phyloP scores from a whole-genome alignment of 306 rosid genomes.

The Fragaria iinumae region DNA sequence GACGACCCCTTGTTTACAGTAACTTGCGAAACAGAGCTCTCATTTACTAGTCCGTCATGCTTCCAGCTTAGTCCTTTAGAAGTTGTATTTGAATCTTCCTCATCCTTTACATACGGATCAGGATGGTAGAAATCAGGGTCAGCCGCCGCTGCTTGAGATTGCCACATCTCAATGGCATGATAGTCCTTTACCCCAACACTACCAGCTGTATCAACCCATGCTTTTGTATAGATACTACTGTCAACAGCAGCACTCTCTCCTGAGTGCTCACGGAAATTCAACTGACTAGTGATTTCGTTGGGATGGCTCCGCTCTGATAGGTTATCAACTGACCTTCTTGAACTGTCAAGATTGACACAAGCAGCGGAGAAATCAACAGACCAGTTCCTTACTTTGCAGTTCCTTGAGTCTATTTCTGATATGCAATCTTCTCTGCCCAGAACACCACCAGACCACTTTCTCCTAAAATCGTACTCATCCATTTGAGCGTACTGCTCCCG shows the following conservation, averaged over 20 bases:
- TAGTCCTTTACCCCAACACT: conserved; percentile 79
- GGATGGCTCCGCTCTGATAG: conserved; percentile 93
- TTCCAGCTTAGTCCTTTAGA: conserved; percentile 70
- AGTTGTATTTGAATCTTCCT: conserved; percentile 86
- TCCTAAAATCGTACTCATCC: conserved; percentile 75
- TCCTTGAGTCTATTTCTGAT: conserved; percentile 96
- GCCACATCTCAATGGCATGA: conserved; percentile 99
- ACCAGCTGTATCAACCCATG: conserved; percentile 96
- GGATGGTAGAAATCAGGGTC: conserved; percentile 61
- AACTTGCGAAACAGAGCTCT: conserved; percentile 91
- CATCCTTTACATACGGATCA: conserved; percentile 57
- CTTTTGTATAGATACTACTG: conserved; percentile 87
- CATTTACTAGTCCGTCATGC: conserved; percentile 70
- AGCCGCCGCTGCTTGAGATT: conserved; percentile 95
- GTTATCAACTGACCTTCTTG: conserved; percentile 75
- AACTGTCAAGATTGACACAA: conserved; percentile 77
- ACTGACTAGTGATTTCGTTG: conserved; percentile 77
- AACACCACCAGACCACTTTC: conserved; percentile 81
- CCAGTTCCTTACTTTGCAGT: conserved; percentile 97
- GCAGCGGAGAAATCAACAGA: conserved; percentile 94
- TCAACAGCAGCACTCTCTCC: conserved; percentile 95
- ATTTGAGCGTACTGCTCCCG: conserved; percentile 67
- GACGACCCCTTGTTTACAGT: conserved; percentile 72
- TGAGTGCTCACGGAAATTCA: conserved; percentile 87
- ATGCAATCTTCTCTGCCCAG: conserved; percentile 90